Percentiles rank a stretch among this genome's conserved stretches.
Conservation (phyloP, 306 rosid genomes). For the Lathyrus sativus region DNA sequence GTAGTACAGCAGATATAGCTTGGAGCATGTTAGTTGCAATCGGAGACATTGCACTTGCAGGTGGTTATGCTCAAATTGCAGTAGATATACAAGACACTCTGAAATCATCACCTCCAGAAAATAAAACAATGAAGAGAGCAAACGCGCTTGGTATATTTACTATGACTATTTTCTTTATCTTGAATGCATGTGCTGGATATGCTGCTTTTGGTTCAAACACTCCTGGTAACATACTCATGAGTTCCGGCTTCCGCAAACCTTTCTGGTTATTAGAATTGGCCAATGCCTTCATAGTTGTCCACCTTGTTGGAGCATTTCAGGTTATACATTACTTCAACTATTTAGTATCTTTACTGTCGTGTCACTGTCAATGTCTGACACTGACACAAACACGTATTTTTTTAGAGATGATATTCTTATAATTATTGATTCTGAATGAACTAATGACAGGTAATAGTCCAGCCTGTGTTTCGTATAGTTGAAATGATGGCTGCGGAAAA, state of each 20-base stretch:
- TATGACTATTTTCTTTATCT: conserved; percentile 52
- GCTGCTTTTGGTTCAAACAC: conserved; percentile 62
- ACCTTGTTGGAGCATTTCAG: conserved; percentile 64
- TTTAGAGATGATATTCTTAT: no score
- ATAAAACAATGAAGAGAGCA: conserved; percentile 63
- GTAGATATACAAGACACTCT: conserved; percentile 62
- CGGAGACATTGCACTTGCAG: conserved; percentile 66
- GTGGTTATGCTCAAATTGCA: conserved; percentile 41
- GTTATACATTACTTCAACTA: neutral
- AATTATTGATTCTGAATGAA: neutral
- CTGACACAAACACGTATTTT: no score
- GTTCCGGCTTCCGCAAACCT: conserved; percentile 50
- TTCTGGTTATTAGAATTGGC: conserved; percentile 55
- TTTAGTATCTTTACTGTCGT: no score
- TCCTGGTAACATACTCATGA: conserved; percentile 55
- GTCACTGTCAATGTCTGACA: no score
- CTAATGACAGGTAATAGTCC: conserved; percentile 46
- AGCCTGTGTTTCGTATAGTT: conserved; percentile 48
- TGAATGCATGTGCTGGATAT: conserved; percentile 49
- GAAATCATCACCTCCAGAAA: conserved; percentile 62
- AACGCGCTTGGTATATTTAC: conserved; percentile 37
- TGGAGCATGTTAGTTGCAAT: conserved; percentile 56
- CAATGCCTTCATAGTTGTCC: conserved; percentile 55
- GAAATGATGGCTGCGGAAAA: conserved; percentile 45
- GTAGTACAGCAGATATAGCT: conserved; percentile 24